Evolutionary conservation across 2,329 filamentous ascomycete genomes (phyloP).

Genomic region (Pyricularia pennisetigena): DNA sequence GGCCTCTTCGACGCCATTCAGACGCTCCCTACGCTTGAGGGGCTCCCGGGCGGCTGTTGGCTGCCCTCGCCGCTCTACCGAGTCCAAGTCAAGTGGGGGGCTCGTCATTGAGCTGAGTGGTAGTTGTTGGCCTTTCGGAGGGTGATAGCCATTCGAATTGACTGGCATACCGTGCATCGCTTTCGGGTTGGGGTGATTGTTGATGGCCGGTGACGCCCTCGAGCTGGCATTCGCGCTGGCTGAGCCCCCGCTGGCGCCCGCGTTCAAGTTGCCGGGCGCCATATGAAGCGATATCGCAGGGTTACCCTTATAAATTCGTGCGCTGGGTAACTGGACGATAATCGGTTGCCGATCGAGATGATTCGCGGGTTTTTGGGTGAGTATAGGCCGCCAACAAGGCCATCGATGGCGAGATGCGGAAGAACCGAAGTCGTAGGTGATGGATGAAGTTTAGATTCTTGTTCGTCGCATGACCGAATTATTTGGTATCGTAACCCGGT

Average conservation of each 20-base stretch:
- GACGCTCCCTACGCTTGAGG: constrained; percentile 66
- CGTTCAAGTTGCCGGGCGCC: constrained; percentile 2
- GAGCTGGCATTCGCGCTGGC: constrained; percentile 36
- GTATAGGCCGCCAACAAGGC: neutral
- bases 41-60: constrained; percentile 67
- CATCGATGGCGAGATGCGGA: neutral
- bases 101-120: constrained; percentile 46
- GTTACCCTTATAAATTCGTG: neutral
- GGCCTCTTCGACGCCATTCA: constrained; percentile 79
- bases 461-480: neutral
- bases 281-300: neutral
- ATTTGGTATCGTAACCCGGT: neutral
- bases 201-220: constrained; percentile 40
- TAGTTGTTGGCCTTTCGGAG: constrained; percentile 39
- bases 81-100: constrained; percentile 68
- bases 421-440: neutral
- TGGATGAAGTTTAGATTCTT: neutral
- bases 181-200: constrained; percentile 26
- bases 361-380: neutral
- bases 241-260: neutral
- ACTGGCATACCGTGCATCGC: constrained; percentile 37
- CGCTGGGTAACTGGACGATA: neutral
- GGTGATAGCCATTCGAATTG: constrained; percentile 43
- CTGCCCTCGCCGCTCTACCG: constrained; percentile 85
- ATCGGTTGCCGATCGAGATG: neutral